phyloP scores from a whole-genome alignment of 2,329 filamentous ascomycete genomes.

The Harringtonia aguacate region DNA sequence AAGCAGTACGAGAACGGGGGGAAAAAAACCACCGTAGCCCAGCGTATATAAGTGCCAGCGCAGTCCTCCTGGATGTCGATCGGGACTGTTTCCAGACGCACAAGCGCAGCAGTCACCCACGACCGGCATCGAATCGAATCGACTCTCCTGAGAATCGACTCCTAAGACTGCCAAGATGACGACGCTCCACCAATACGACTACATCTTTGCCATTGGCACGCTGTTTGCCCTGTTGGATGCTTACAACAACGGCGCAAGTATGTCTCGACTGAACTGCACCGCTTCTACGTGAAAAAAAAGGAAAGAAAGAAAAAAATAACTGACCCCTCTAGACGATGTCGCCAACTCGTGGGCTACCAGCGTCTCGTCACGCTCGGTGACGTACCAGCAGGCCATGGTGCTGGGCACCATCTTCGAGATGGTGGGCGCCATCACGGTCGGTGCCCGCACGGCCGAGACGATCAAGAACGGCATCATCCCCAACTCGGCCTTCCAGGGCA shows the following conservation, averaged over 20 bases:
- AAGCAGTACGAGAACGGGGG: too few species aligned
- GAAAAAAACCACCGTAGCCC: too few species aligned
- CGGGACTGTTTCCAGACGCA: too few species aligned
- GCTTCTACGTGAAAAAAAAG: too few species aligned
- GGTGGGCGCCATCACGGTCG: conserved; percentile 55
- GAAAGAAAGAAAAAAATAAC: neutral
- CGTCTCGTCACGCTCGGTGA: conserved; percentile 68
- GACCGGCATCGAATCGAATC: too few species aligned
- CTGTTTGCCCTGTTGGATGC: conserved; percentile 67
- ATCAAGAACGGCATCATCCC: conserved; percentile 74
- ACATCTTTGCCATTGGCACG: conserved; percentile 66
- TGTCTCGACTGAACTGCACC: conserved; percentile 14
- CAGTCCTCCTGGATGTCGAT: too few species aligned
- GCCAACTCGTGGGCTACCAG: conserved; percentile 76
- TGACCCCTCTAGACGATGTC: conserved; percentile 55
- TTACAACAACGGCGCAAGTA: conserved; percentile 71
- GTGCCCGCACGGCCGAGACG: conserved; percentile 60
- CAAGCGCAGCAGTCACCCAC: too few species aligned
- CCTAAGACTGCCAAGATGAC: too few species aligned
- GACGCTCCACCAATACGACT: conserved; percentile 52
- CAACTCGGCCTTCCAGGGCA: conserved; percentile 41
- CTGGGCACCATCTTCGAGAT: conserved; percentile 58
- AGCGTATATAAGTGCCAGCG: too few species aligned
- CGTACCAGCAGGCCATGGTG: conserved; percentile 59
- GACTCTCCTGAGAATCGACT: too few species aligned